Conservation (phyloP, 257 asterid species). For the Lantana camara region DNA sequence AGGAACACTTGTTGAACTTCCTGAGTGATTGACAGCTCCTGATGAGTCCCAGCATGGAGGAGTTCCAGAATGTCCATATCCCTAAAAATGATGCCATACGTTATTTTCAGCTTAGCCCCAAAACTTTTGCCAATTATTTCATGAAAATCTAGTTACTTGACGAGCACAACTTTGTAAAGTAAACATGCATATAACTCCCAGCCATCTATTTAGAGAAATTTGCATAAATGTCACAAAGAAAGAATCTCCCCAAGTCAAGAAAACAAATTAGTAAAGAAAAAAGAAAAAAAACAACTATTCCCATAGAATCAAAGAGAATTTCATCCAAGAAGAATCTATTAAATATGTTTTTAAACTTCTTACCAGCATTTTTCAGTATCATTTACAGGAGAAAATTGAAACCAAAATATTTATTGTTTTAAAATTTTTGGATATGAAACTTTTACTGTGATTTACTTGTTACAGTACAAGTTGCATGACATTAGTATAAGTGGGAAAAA, state of each 20-base stretch:
- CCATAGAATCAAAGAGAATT: too few species aligned
- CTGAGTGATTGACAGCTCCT: constrained; percentile 31
- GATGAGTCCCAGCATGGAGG: constrained; percentile 37
- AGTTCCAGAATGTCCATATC: constrained; percentile 37
- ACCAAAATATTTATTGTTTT: too few species aligned
- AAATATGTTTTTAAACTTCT: too few species aligned
- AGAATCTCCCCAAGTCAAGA: background rate
- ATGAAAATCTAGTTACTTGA: constrained; percentile 2
- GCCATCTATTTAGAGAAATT: background rate
- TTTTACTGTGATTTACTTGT: too few species aligned
- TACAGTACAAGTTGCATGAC: too few species aligned
- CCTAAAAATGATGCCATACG: constrained; percentile 38
- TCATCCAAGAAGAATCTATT: too few species aligned
- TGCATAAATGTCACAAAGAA: background rate
- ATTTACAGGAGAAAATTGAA: too few species aligned
- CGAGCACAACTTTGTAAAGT: background rate
- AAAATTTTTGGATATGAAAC: too few species aligned
- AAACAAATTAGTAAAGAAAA: too few species aligned
- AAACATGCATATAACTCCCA: background rate
- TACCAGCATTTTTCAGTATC: too few species aligned
- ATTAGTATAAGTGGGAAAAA: background rate
- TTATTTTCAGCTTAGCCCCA: constrained; percentile 12
- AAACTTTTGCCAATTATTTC: background rate
- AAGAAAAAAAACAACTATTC: too few species aligned
- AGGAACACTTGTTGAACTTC: constrained; percentile 33